phyloP scores from a whole-genome alignment of 768 basidiomycete species.

The Brasilioporus rufonigricans region DNA sequence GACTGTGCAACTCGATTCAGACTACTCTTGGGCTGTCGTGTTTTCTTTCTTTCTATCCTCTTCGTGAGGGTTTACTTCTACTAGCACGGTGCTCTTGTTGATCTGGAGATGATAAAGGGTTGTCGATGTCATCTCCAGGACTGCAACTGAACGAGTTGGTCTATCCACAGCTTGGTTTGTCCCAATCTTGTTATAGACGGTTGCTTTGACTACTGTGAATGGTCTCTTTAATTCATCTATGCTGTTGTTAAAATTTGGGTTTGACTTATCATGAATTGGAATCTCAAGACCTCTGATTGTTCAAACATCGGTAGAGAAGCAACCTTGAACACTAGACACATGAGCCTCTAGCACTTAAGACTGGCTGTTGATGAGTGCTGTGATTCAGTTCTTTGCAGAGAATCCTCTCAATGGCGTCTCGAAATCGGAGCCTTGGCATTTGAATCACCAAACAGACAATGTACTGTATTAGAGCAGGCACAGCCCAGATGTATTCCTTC shows the following conservation, averaged over 20 bases:
- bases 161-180: too few relatives aligned
- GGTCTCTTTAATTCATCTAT: too few relatives aligned
- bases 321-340: too few relatives aligned
- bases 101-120: not conserved
- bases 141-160: not conserved
- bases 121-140: not conserved
- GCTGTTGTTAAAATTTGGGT: too few relatives aligned
- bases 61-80: conserved; percentile 13
- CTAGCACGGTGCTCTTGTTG: conserved; percentile 1
- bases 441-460: too few relatives aligned
- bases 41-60: conserved; percentile 4
- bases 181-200: not conserved
- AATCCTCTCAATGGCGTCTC: not conserved
- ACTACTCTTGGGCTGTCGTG: conserved; percentile 32
- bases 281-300: too few relatives aligned
- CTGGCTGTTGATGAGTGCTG: too few relatives aligned
- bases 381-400: not conserved
- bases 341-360: too few relatives aligned
- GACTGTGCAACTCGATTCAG: conserved; percentile 34
- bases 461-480: conserved; percentile 3
- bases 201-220: too few relatives aligned
- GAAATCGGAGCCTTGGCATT: not conserved
- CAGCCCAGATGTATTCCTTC: conserved; percentile 1
- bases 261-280: too few relatives aligned
- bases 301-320: too few relatives aligned